Base-by-base conservation (phyloP, 2,329 filamentous ascomycete species). In the Rhytidhysteron rufulum region DNA sequence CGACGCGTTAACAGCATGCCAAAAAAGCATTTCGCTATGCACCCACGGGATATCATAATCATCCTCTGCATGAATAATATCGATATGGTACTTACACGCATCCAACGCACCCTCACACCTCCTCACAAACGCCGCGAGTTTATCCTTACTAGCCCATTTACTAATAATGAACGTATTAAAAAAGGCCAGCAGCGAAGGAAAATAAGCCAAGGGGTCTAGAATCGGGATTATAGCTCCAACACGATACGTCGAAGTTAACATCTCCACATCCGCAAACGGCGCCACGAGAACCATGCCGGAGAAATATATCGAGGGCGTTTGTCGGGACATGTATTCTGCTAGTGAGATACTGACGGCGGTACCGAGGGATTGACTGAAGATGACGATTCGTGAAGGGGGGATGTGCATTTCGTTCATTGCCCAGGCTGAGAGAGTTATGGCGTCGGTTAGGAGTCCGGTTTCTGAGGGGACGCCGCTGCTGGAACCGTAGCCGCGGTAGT, bases 401-500 rank as follows among this genome's bases (percentile, higher is more conserved):
- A 83, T 74, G 0, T 65, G 60, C 3, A 73, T 77, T 0, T 67
- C 68, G 1, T 75, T 60, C 40, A 74, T 65, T 0, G 75, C 78
- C 71, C 77, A 83, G 9, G 78, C 63, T 2, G 69, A 69, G 2
- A 81, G 57, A 0, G 75, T 63, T 1, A 75, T 49, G 1, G 76
- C 79, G 51, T 84, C 79, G 1, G 55, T 56, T 10, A 79, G 60
- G 1, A 83, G 60, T 0, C 79, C 79, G 1, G 53, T 34, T 54
- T 83, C 79, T 0, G 76, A 78, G 0, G 79, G 79, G 4, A 57
- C 53, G 2, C 79, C 78, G 0, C 62, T 72, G 37, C 73, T 78
- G 4, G 54, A 57, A 1, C 80, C 80, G 47, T 78, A 84, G 1
- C 80, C 79, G 4, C 79, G 71, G 49, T 82, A 83, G 58, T 84